phyloP scores from a whole-genome alignment of 371 early-diverging fungal genomes.

The Mortierella sp. region DNA sequence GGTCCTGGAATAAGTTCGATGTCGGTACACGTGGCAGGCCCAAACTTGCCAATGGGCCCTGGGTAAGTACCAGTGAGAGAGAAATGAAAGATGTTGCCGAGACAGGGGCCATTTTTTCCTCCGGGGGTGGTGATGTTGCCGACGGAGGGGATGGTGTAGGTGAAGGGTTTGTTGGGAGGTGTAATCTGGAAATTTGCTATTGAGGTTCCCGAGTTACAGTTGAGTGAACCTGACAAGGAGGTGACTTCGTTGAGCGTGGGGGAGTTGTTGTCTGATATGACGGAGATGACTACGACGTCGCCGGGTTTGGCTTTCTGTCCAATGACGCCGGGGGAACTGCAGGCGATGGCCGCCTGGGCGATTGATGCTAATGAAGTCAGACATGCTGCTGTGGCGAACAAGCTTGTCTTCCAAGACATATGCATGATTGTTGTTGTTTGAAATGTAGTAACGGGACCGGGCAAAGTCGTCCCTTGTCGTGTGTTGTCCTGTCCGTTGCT shows the following conservation, averaged over 20 bases:
- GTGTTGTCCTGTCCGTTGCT: not conserved
- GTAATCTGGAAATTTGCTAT: too few species aligned
- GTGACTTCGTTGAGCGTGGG: not conserved
- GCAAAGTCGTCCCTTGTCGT: not conserved
- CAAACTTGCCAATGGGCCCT: too few species aligned
- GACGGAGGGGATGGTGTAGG: not conserved
- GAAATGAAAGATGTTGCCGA: not conserved
- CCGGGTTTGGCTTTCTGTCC: conserved; percentile 32
- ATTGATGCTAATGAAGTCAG: not conserved
- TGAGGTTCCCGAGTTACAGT: too few species aligned
- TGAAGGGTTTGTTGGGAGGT: not conserved
- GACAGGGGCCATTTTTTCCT: not conserved
- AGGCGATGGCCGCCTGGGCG: conserved; percentile 26
- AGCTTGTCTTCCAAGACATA: not conserved
- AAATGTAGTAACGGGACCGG: not conserved
- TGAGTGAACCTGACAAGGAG: conserved; percentile 31
- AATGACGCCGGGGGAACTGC: conserved; percentile 24
- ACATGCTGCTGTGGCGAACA: not conserved
- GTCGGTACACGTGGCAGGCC: conserved; percentile 26
- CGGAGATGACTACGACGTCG: conserved; percentile 26
- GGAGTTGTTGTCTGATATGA: conserved; percentile 28
- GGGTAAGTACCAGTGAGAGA: too few species aligned
- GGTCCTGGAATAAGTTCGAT: conserved; percentile 37
- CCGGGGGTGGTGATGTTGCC: not conserved
- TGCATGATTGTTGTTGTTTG: not conserved